Conservation (phyloP, 2,329 filamentous ascomycete genomes). For the Trichoderma aggressivum region DNA sequence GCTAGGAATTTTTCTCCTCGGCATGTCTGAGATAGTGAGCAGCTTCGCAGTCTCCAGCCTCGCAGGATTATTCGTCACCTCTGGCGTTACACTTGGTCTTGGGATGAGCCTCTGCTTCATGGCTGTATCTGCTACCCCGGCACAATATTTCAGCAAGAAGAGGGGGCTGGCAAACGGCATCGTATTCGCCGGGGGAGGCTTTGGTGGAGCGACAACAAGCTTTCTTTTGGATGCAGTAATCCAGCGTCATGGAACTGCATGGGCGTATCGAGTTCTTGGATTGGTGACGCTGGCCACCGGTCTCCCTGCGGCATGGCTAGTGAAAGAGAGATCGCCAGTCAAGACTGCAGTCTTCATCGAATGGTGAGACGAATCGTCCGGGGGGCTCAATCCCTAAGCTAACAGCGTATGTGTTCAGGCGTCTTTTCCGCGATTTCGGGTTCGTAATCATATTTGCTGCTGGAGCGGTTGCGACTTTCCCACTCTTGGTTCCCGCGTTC, state of each 20-base stretch:
- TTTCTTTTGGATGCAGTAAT: conserved; percentile 44
- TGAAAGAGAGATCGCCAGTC: conserved; percentile 42
- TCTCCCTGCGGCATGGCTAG: conserved; percentile 49
- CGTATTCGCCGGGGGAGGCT: conserved; percentile 46
- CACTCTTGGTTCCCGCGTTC: conserved; percentile 57
- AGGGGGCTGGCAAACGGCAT: conserved; percentile 51
- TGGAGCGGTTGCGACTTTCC: conserved; percentile 53
- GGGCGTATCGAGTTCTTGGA: conserved; percentile 50
- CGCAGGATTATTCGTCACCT: conserved; percentile 29
- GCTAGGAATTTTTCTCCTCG: conserved; percentile 49
- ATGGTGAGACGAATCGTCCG: not conserved
- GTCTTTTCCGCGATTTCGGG: conserved; percentile 46
- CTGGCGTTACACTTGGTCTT: conserved; percentile 26
- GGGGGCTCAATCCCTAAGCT: not conserved
- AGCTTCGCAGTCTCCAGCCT: conserved; percentile 28
- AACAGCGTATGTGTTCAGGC: conserved; percentile 28
- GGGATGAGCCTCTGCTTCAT: conserved; percentile 27
- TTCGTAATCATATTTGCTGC: conserved; percentile 51
- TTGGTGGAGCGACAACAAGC: conserved; percentile 48
- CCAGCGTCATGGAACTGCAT: conserved; percentile 38
- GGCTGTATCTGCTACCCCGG: conserved; percentile 42
- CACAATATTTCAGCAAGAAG: conserved; percentile 50
- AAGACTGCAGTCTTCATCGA: conserved; percentile 40
- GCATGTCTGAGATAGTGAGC: conserved; percentile 40
- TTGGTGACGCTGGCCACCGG: conserved; percentile 49